Evolutionary conservation across 164 flowering plant species (phyloP).

Genomic region (Akebia trifoliata): DNA sequence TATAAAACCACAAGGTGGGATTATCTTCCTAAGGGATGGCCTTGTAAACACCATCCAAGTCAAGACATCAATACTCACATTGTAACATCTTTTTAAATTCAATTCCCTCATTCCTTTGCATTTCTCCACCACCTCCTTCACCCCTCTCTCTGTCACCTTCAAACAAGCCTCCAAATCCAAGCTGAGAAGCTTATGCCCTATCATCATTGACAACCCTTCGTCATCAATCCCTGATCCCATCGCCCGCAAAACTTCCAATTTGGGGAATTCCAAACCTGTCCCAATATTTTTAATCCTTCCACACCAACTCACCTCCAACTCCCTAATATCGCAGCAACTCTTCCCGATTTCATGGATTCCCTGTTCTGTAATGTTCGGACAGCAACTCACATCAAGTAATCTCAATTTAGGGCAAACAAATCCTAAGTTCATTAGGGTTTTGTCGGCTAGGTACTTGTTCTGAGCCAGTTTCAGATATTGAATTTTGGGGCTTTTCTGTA

Average conservation of each 20-base stretch:
- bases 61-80: conserved; percentile 12
- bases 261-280: conserved; percentile 15
- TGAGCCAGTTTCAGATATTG: conserved; percentile 26
- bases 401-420: conserved; percentile 36
- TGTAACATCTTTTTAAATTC: conserved; percentile 33
- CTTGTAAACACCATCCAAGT: conserved; percentile 29
- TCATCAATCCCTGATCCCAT: conserved; percentile 27
- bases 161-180: conserved; percentile 41
- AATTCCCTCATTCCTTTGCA: conserved; percentile 49
- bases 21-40: conserved; percentile 27
- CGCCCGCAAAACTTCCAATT: conserved; percentile 38
- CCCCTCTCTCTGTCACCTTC: conserved; percentile 36
- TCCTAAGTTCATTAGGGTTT: conserved; percentile 24
- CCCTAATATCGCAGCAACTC: conserved; percentile 28
- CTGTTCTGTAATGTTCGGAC: conserved; percentile 29
- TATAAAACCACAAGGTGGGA: conserved; percentile 15
- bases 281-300: conserved; percentile 17
- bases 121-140: conserved; percentile 34
- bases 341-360: conserved; percentile 32
- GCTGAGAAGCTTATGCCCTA: conserved; percentile 18
- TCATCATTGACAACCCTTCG: conserved; percentile 31
- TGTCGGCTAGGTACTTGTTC: conserved; percentile 27
- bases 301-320: conserved; percentile 33
- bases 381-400: conserved; percentile 33
- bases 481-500: conserved; percentile 15